phyloP scores from a whole-genome alignment of 768 basidiomycete species.

The Podaxis sp. region DNA sequence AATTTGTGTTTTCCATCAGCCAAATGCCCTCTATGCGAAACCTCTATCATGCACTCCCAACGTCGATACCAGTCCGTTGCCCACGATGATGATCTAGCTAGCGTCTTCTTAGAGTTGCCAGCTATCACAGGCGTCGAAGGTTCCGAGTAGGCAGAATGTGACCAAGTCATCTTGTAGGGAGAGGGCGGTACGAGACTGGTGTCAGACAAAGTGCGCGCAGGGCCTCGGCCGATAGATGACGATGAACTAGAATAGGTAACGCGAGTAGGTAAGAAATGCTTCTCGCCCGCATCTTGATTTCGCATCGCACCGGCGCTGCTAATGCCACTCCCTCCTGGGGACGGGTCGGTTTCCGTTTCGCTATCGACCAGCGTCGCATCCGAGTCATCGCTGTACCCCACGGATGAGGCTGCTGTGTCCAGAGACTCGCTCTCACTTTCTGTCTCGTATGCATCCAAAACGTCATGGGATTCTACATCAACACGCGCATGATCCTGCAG shows the following conservation, averaged over 20 bases:
- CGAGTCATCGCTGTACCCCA: conserved; percentile 46
- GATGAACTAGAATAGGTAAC: not conserved
- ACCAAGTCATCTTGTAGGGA: not conserved
- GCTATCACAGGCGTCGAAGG: conserved; percentile 12
- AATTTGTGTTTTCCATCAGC: not conserved
- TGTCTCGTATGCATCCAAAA: conserved; percentile 4
- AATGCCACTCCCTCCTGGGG: not conserved
- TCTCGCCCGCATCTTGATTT: not conserved
- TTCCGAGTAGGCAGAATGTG: conserved; percentile 8
- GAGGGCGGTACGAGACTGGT: not conserved
- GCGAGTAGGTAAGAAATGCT: not conserved
- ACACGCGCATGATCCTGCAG: conserved; percentile 16
- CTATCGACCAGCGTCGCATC: conserved; percentile 58
- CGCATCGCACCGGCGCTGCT: not conserved
- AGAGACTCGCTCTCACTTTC: conserved; percentile 28
- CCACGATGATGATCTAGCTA: conserved; percentile 27
- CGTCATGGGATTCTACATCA: not conserved
- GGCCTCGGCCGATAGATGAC: not conserved
- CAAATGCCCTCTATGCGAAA: conserved; percentile 30
- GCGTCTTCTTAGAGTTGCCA: conserved; percentile 16
- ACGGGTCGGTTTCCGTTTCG: conserved; percentile 35
- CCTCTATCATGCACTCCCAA: conserved; percentile 50
- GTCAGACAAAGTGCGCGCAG: not conserved
- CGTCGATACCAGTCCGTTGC: conserved; percentile 50
- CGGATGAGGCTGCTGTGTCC: conserved; percentile 29